These are phyloP conservation scores for Lomentospora prolificans DNA, from an alignment of 2,329 filamentous ascomycete species.

Conservation along the genomic window DNA sequence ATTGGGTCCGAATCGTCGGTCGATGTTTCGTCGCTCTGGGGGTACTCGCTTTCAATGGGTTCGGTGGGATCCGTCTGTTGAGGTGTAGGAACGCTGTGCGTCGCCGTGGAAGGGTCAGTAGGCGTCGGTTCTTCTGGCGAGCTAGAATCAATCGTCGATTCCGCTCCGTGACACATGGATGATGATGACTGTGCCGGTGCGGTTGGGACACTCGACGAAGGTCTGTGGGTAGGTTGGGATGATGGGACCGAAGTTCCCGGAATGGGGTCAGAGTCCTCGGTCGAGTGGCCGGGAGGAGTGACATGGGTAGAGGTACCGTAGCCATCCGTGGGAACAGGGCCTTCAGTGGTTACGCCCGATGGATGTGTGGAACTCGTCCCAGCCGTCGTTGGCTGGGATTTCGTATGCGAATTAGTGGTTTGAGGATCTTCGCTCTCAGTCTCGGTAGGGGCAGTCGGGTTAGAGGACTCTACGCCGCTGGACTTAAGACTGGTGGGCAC, in stretches of 20 bases:
- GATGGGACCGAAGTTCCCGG: too few species aligned
- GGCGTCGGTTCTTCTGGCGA: not conserved
- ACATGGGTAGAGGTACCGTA: not conserved
- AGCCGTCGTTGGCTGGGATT: too few species aligned
- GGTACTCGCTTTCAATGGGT: not conserved
- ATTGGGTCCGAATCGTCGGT: not conserved
- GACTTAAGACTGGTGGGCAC: not conserved
- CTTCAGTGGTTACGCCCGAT: too few species aligned
- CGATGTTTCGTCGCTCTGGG: not conserved
- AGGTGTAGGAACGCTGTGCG: too few species aligned
- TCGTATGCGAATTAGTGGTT: too few species aligned
- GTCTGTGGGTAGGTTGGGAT: too few species aligned
- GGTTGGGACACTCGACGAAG: too few species aligned
- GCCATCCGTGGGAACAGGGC: too few species aligned
- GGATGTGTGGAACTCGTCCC: too few species aligned
- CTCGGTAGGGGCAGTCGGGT: not conserved
- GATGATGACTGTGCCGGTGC: too few species aligned
- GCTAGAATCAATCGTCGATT: not conserved
- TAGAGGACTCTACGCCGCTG: not conserved
- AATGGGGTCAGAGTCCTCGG: not conserved
- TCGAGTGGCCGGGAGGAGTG: not conserved
- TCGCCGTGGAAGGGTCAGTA: too few species aligned
- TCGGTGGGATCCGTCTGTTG: not conserved
- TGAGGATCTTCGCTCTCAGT: too few species aligned
- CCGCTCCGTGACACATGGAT: not conserved